Conservation (phyloP, 75 land plant species). For the Cunninghamia lanceolata region DNA sequence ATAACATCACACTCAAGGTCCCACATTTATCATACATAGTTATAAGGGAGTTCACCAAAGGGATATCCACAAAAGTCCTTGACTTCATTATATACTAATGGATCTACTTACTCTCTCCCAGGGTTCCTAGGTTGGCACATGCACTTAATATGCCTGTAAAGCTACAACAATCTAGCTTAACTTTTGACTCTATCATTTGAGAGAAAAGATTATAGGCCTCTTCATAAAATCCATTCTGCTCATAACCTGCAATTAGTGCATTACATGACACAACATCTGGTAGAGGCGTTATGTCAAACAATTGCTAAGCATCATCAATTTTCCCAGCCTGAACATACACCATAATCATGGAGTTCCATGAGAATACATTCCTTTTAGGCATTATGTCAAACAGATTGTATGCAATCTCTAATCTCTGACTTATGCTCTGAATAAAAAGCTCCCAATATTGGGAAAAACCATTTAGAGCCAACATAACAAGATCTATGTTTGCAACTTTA, state of each 20-base stretch:
- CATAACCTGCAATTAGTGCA: constrained; percentile 13
- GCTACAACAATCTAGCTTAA: too few relatives aligned
- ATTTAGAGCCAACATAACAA: too few relatives aligned
- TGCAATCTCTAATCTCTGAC: constrained; percentile 15
- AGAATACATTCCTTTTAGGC: constrained; percentile 15
- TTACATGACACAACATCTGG: constrained; percentile 21
- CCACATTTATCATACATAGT: constrained; percentile 54
- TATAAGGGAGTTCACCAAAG: constrained; percentile 53
- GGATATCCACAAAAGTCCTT: constrained; percentile 31
- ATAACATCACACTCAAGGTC: constrained; percentile 20
- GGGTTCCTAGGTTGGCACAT: constrained; percentile 21
- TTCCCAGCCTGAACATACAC: constrained; percentile 33
- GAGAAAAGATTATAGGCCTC: constrained; percentile 8
- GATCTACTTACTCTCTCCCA: constrained; percentile 43
- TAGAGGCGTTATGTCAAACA: constrained; percentile 43
- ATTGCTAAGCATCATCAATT: constrained; percentile 41
- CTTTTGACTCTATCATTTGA: constrained; percentile 10
- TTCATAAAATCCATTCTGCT: constrained; percentile 8
- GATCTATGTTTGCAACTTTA: too few relatives aligned
- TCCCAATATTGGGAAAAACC: too few relatives aligned
- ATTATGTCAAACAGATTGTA: constrained; percentile 19
- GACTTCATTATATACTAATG: constrained; percentile 35
- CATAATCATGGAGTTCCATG: constrained; percentile 31
- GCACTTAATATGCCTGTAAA: too few relatives aligned
- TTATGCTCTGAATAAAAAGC: too few relatives aligned